These are phyloP conservation scores for Climacium dendroides DNA, from an alignment of 225 moss, liverwort and hornwort genomes.

Conservation along the genomic window DNA sequence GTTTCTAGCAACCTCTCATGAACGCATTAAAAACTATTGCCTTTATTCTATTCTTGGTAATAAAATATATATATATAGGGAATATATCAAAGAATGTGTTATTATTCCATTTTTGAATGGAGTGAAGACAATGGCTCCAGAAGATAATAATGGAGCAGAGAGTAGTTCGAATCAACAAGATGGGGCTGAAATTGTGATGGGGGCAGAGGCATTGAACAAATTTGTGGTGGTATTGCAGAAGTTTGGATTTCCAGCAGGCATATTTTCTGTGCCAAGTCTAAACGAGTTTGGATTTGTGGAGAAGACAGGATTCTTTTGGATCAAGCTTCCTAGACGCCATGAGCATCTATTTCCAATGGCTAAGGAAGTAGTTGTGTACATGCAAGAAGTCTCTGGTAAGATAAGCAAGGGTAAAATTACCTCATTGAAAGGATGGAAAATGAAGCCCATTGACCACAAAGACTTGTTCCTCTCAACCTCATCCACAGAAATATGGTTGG, in stretches of 20 bases:
- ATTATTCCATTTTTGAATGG: neutral
- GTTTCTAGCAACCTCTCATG: neutral
- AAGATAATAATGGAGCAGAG: neutral
- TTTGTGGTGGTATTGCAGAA: neutral
- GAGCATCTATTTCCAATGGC: conserved; percentile 11
- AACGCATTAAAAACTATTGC: neutral
- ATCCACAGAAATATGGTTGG: neutral
- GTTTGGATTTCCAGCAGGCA: conserved; percentile 3
- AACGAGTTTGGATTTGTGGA: conserved; percentile 24
- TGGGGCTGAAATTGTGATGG: neutral
- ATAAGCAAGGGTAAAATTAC: neutral
- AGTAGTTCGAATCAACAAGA: neutral
- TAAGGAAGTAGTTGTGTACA: conserved; percentile 6
- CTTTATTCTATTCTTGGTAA: neutral
- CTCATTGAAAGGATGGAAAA: conserved; percentile 5
- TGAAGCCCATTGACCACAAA: conserved; percentile 1
- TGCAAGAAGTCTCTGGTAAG: conserved; percentile 13
- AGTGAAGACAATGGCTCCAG: neutral
- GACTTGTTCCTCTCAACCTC: conserved; percentile 8
- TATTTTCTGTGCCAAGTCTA: neutral
- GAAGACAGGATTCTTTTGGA: conserved; percentile 18
- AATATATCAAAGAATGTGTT: neutral
- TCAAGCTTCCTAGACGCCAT: neutral
- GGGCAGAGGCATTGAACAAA: neutral
- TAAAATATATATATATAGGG: neutral